Percentiles rank a stretch among this genome's conserved stretches.
Conservation (phyloP, 495 filamentous ascomycete genomes). For the Aspergillus cavernicola region DNA sequence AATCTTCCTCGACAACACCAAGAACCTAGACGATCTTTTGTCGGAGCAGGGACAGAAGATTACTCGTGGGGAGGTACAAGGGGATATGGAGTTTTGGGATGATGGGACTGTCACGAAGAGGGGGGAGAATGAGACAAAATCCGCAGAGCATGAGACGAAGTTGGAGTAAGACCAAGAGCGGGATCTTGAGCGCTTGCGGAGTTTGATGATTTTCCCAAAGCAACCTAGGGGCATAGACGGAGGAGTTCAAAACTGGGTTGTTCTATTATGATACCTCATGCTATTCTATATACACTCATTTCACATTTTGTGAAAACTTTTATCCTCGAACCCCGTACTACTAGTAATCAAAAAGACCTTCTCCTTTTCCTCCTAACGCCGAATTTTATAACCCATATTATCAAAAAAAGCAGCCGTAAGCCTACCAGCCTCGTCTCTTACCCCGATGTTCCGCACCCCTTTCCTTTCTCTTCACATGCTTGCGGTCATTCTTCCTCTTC, state of each 20-base stretch:
- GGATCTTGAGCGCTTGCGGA: neutral
- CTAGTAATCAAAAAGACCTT: conserved; percentile 1
- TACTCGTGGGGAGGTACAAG: conserved; percentile 39
- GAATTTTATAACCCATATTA: conserved; percentile 1
- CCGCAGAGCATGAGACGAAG: neutral
- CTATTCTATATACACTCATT: conserved; percentile 15
- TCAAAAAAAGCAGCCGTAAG: neutral
- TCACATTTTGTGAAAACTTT: conserved; percentile 17
- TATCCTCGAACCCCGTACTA: conserved; percentile 21
- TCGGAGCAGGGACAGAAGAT: conserved; percentile 29
- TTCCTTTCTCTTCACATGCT: conserved; percentile 78
- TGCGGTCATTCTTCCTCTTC: conserved; percentile 78
- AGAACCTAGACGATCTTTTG: conserved; percentile 37
- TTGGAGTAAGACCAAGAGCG: neutral
- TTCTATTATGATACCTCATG: conserved; percentile 17
- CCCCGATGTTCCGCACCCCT: conserved; percentile 65
- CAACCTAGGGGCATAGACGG: neutral
- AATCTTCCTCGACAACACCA: conserved; percentile 42
- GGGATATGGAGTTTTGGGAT: conserved; percentile 67
- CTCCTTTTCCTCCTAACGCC: conserved; percentile 14
- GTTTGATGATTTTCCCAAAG: neutral
- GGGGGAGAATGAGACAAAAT: conserved; percentile 11
- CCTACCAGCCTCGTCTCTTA: conserved; percentile 64
- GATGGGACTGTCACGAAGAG: conserved; percentile 46
- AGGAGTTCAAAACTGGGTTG: conserved; percentile 1